A percentile compares a stretch with the other conserved stretches of the same genome.
These are phyloP conservation scores for Ceratorhiza oryzae-sativae DNA, from an alignment of 1,284 basidiomycete species.

Conservation along the genomic window DNA sequence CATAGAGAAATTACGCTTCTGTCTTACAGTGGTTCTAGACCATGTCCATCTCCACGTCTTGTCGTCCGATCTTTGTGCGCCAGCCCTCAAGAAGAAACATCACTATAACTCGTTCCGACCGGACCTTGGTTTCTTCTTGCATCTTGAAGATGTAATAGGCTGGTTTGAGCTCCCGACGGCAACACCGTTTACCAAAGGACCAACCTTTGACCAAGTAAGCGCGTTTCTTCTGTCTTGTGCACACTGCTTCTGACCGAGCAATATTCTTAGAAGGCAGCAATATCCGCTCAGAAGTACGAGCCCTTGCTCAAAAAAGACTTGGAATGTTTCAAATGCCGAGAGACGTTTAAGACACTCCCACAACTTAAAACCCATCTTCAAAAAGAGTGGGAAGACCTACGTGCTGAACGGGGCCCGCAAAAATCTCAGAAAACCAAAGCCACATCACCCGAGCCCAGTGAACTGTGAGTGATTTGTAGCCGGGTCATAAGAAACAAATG, in stretches of 20 bases:
- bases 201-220: constrained; percentile 15
- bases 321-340: constrained; percentile 71
- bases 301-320: constrained; percentile 71
- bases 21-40: constrained; percentile 53
- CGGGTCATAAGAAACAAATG: background rate
- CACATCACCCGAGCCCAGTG: background rate
- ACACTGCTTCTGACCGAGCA: constrained; percentile 1
- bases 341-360: constrained; percentile 74
- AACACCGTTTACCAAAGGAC: constrained; percentile 62
- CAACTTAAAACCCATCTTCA: constrained; percentile 75
- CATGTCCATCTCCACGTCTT: constrained; percentile 89
- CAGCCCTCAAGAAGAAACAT: constrained; percentile 85
- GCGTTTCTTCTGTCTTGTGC: background rate
- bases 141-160: constrained; percentile 72
- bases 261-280: constrained; percentile 58
- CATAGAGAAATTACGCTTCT: background rate
- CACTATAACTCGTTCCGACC: constrained; percentile 97
- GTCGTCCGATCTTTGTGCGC: constrained; percentile 80
- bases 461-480: background rate
- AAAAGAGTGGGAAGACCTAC: constrained; percentile 57
- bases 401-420: constrained; percentile 8
- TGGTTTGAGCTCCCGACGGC: constrained; percentile 71
- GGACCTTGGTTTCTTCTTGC: constrained; percentile 83
- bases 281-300: constrained; percentile 65
- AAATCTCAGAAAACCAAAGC: background rate